Base-by-base conservation (phyloP, 139 green algal genomes). In the Spirogloea muscicola region DNA sequence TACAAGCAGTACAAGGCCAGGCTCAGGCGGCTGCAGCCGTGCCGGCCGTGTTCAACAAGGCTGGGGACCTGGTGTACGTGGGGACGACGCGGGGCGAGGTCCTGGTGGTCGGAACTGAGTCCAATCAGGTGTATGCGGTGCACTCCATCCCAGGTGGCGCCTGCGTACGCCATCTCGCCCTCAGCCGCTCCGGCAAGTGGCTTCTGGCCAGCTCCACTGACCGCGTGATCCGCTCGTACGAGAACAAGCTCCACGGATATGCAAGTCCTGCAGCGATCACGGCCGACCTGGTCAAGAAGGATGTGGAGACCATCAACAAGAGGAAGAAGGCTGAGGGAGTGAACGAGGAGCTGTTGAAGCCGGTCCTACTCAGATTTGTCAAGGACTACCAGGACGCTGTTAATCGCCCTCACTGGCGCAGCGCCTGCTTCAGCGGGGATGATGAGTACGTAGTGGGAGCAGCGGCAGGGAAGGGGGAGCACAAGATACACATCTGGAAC, bases 201-300 rank as follows among this genome's bases (percentile, higher is more conserved):
- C 77, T 96, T 66, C 79, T 96, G 31, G 79, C 79, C 33, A 89
- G 82, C 64, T 91, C 88, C 76, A 71, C 75, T 1, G 91, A 96
- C 84, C 80, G 82, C 3, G 59, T 71, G 2, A 74, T 95, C 4
- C 82, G 87, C 1, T 34, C 91, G 69, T 88, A 80, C 42, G 82
- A 21, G 46, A 55, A 21, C 21, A 21, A n/a, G 29, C 21, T 62
- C n/a, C n/a, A n/a, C n/a, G n/a, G n/a, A n/a, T n/a, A n/a, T n/a
- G n/a, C n/a, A n/a, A n/a, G n/a, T n/a, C n/a, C n/a, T n/a, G n/a
- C n/a, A n/a, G n/a, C n/a, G n/a, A n/a, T n/a, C n/a, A n/a, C n/a
- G n/a, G n/a, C n/a, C n/a, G n/a, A n/a, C n/a, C n/a, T n/a, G n/a
- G n/a, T n/a, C n/a, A n/a, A n/a, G n/a, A n/a, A n/a, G n/a, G n/a